Percentiles rank a stretch among this genome's conserved stretches.
Conservation (phyloP, 441 rosid genomes). For the Populus trichocarpa region DNA sequence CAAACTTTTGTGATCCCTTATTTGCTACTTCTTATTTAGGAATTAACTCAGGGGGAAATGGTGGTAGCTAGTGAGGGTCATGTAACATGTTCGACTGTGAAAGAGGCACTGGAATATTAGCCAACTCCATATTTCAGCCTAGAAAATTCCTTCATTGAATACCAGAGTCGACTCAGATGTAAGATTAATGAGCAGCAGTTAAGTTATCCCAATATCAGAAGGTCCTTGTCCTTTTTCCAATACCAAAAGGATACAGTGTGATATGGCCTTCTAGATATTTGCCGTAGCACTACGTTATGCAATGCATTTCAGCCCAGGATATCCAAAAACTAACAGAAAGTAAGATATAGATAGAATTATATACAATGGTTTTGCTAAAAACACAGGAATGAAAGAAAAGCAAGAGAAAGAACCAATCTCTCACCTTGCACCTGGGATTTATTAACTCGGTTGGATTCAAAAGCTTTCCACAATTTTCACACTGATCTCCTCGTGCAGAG, state of each 20-base stretch:
- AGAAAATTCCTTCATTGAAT: not conserved
- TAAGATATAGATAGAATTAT: no score
- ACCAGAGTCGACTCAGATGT: not conserved
- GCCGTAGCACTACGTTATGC: not conserved
- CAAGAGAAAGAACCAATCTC: not conserved
- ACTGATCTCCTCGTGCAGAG: constrained; percentile 90
- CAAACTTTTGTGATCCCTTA: not conserved
- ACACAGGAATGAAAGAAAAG: not conserved
- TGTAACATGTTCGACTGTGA: not conserved
- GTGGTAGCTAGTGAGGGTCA: not conserved
- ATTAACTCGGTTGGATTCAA: constrained; percentile 76
- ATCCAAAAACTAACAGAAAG: not conserved
- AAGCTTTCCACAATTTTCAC: constrained; percentile 83
- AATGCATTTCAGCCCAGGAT: not conserved
- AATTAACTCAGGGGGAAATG: not conserved
- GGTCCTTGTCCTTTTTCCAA: not conserved
- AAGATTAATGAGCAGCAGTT: not conserved
- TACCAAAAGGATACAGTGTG: not conserved
- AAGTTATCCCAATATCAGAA: not conserved
- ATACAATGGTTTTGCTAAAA: not conserved
- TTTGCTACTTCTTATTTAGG: not conserved
- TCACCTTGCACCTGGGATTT: constrained; percentile 79
- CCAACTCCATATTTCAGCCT: not conserved
- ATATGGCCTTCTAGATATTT: not conserved
- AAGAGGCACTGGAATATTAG: not conserved